A percentile compares a stretch with the other conserved stretches of the same genome.
phyloP scores from a whole-genome alignment of 108 stramenopile species.

The Cyclostephanos tholiformis region DNA sequence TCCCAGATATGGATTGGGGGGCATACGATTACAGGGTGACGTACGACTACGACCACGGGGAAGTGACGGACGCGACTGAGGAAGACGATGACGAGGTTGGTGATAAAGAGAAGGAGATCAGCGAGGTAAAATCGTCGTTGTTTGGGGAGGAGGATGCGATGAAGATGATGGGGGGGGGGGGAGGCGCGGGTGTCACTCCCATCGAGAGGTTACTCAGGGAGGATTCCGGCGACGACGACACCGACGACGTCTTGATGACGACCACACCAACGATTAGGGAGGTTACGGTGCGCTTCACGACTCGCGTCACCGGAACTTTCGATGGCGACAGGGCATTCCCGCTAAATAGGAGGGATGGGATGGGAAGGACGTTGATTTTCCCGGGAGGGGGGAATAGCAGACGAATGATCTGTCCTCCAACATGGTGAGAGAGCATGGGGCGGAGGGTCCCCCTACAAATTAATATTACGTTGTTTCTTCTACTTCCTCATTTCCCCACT shows the following conservation, averaged over 20 bases:
- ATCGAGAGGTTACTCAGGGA: neutral
- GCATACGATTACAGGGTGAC: neutral
- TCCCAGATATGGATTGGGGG: neutral
- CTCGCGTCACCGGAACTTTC: constrained; percentile 51
- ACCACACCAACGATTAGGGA: constrained; percentile 3
- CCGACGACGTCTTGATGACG: constrained; percentile 23
- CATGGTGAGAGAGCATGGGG: neutral
- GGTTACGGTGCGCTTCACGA: constrained; percentile 56
- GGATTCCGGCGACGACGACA: neutral
- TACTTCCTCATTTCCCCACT: no score
- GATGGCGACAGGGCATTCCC: constrained; percentile 39
- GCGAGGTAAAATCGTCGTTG: no score
- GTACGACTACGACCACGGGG: neutral
- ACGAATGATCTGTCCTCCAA: constrained; percentile 62
- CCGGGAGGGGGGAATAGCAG: constrained; percentile 55
- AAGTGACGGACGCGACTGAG: neutral
- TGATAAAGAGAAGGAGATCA: no score
- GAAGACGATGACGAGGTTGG: constrained; percentile 4
- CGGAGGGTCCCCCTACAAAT: no score
- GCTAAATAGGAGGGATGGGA: constrained; percentile 24
- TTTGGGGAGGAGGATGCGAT: neutral
- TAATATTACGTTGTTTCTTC: no score
- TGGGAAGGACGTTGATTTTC: constrained; percentile 10
- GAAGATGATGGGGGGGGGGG: neutral
- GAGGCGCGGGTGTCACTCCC: neutral